phyloP scores from a whole-genome alignment of 345 rosid genomes.

The Syzygium aromaticum region DNA sequence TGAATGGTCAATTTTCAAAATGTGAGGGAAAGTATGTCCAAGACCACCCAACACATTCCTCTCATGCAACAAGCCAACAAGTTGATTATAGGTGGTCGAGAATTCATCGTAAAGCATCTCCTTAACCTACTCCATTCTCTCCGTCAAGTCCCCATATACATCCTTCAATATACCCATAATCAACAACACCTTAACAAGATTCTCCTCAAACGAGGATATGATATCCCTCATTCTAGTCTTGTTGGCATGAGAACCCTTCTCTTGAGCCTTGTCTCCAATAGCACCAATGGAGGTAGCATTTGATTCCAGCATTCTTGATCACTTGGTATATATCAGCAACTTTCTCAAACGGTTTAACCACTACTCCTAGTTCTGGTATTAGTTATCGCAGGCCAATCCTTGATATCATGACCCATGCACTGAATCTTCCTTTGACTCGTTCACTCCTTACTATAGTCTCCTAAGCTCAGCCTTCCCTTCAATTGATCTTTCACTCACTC shows the following conservation, averaged over 20 bases:
- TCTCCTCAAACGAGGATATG: no score
- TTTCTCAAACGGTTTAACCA: not conserved
- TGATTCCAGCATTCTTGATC: not conserved
- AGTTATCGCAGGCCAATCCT: not conserved
- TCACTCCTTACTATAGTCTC: not conserved
- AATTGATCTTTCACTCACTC: not conserved
- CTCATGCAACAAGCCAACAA: not conserved
- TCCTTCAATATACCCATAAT: not conserved
- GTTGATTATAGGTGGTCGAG: not conserved
- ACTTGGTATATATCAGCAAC: not conserved
- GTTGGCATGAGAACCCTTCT: not conserved
- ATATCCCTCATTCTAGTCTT: not conserved
- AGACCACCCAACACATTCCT: not conserved
- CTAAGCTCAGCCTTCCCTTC: not conserved
- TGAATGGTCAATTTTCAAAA: not conserved
- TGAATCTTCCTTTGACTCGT: not conserved
- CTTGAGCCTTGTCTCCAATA: not conserved
- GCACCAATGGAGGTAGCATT: not conserved
- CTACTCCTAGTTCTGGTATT: not conserved
- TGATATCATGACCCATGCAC: not conserved
- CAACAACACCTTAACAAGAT: not conserved
- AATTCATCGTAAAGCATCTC: not conserved
- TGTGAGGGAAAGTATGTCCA: not conserved
- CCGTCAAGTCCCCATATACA: not conserved
- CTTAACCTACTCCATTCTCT: not conserved